Conservation (phyloP, 108 stramenopile genomes). For the Chaetoceros tenuissimus region DNA sequence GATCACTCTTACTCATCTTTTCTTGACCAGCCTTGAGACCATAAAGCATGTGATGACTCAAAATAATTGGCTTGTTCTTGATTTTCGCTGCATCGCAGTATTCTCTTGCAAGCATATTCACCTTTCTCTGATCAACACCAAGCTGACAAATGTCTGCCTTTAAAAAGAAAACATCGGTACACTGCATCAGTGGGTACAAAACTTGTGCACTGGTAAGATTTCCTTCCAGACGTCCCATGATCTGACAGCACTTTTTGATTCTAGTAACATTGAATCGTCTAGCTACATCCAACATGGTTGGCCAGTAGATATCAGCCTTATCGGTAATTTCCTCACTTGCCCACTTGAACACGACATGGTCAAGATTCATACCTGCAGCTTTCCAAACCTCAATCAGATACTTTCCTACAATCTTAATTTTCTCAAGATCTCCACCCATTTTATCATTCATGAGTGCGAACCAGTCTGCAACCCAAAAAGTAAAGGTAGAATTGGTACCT, state of each 20-base stretch:
- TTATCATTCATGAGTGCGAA: slow-evolving; percentile 99
- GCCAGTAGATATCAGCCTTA: slow-evolving; percentile 86
- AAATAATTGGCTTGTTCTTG: slow-evolving; percentile 93
- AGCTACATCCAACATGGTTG: slow-evolving; percentile 96
- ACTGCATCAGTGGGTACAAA: slow-evolving; percentile 97
- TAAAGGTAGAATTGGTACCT: slow-evolving; percentile 85
- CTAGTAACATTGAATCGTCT: slow-evolving; percentile 88
- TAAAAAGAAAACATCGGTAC: slow-evolving; percentile 99
- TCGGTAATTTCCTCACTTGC: slow-evolving; percentile 95
- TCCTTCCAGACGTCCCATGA: slow-evolving; percentile 97
- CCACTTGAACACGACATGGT: slow-evolving; percentile 98
- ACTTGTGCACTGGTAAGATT: slow-evolving; percentile 93
- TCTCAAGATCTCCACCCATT: slow-evolving; percentile 95
- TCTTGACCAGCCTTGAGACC: slow-evolving; percentile 99
- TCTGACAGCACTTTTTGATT: slow-evolving; percentile 97
- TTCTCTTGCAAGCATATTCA: slow-evolving; percentile 99
- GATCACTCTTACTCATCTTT: slow-evolving; percentile 99
- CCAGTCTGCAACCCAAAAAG: slow-evolving; percentile 99
- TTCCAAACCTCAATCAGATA: slow-evolving; percentile 99
- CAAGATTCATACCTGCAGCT: slow-evolving; percentile 97
- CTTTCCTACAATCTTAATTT: slow-evolving; percentile 89
- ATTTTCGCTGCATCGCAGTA: slow-evolving; percentile 90
- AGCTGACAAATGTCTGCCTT: slow-evolving; percentile 99
- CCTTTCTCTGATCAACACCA: slow-evolving; percentile 98
- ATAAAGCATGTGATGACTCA: slow-evolving; percentile 90